Conservation (phyloP, 768 basidiomycete genomes). For the Mrakia blollopis region DNA sequence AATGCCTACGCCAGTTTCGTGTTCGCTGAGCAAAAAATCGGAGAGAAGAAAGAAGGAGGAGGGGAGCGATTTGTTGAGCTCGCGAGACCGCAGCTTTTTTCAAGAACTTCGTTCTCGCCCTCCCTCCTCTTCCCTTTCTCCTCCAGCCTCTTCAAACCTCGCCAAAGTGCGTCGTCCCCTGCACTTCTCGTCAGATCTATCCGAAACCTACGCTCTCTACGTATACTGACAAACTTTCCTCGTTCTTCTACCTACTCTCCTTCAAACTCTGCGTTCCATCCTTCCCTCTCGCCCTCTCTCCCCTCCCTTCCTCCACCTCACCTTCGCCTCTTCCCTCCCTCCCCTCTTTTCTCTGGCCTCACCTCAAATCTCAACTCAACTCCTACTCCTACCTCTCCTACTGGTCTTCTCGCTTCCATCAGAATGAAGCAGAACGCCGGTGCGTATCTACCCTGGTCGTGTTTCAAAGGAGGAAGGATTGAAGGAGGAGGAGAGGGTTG, state of each 20-base stretch:
- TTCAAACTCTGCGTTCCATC: not conserved
- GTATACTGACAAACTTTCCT: not conserved
- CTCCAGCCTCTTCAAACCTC: no score
- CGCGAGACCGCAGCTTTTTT: no score
- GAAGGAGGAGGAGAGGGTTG: not conserved
- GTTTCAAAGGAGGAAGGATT: not conserved
- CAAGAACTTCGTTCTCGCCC: no score
- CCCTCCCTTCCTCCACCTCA: not conserved
- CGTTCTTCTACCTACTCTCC: not conserved
- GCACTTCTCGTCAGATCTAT: not conserved
- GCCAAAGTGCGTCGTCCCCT: no score
- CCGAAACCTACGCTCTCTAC: not conserved
- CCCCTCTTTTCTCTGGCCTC: not conserved
- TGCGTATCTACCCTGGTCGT: constrained; percentile 8
- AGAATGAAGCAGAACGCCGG: constrained; percentile 33
- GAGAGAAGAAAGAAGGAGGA: no score
- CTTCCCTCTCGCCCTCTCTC: not conserved
- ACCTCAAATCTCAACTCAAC: not conserved
- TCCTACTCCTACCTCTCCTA: not conserved
- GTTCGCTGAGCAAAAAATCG: no score
- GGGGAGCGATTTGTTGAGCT: no score
- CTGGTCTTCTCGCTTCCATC: not conserved
- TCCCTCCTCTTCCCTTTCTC: no score
- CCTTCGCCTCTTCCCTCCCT: not conserved
- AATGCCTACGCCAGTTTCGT: no score